Base-by-base conservation (phyloP, 768 basidiomycete species). In the Serendipita sp. region DNA sequence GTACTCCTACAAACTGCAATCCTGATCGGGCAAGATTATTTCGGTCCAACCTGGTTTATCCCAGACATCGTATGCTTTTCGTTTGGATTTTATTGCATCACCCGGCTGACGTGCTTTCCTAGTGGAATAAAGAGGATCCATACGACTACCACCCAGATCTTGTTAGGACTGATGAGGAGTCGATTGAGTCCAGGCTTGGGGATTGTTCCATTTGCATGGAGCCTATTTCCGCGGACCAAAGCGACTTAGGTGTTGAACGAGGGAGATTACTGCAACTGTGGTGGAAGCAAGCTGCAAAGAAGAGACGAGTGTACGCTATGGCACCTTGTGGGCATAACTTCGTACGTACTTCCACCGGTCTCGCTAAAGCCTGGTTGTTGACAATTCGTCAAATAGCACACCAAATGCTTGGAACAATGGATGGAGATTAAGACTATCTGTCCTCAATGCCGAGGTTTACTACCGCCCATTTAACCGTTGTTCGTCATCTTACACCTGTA, bases 201-300 rank as follows among this genome's bases (percentile, higher is more conserved):
- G 56, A 60, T 37, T 60, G 56, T 38, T 60, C 56, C 56, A 60
- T 60, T 34, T 60, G 56, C 28, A 60, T 60, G 56, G 56, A 60
- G 37, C 56, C 56, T 35, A 60, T 60, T n/a, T 60, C 56, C 4
- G 28, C 56, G 5, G 56, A 60, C 34, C 56, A 60, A 60, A 30
- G 30, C 16, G 10, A 16, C 35, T 11, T 60, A 24, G 28, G 30
- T 2, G 28, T 35, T 60, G 37, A 60, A 10, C 56, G 56, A 11
- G 30, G 30, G 16, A 32, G 16, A 60, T 11, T 34, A 10, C 32
- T 60, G 16, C 56, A 60, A 10, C 37, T 60, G 18, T 60, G 56
- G 28, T 60, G 56, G 56, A 60, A 32, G 37, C 56, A 60, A 38
- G 37, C 37, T n/a, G 37, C 56, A 28, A 60, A 60, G 56, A 60